phyloP scores from a whole-genome alignment of 495 filamentous ascomycete species.

The Talaromyces trachyspermus region DNA sequence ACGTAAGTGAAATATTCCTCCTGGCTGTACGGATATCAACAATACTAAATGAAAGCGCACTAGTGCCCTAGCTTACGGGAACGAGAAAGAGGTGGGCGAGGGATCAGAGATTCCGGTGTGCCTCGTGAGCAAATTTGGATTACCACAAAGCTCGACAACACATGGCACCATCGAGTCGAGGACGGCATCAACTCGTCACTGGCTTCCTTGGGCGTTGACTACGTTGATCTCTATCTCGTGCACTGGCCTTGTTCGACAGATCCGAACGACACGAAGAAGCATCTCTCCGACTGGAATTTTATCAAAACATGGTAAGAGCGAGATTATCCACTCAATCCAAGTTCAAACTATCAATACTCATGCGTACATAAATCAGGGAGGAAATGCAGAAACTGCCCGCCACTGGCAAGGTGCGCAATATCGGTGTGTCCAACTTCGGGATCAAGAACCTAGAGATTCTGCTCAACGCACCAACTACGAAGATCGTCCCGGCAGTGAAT shows the following conservation, averaged over 20 bases:
- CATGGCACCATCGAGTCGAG: conserved; percentile 64
- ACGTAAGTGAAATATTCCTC: conserved; percentile 31
- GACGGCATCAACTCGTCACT: conserved; percentile 65
- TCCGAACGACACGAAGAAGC: conserved; percentile 48
- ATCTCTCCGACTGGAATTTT: conserved; percentile 67
- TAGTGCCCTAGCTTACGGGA: conserved; percentile 74
- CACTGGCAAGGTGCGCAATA: conserved; percentile 73
- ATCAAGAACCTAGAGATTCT: conserved; percentile 54
- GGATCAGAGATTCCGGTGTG: conserved; percentile 76
- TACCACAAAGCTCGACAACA: conserved; percentile 83
- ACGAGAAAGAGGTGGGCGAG: conserved; percentile 74
- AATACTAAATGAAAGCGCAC: conserved; percentile 15
- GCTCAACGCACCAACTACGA: conserved; percentile 42
- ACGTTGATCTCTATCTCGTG: conserved; percentile 80
- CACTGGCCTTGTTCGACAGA: conserved; percentile 73
- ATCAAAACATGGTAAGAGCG: conserved; percentile 67
- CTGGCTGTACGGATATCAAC: conserved; percentile 18
- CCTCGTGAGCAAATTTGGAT: conserved; percentile 77
- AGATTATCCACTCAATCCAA: no score
- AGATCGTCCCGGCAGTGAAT: conserved; percentile 77
- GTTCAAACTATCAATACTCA: no score
- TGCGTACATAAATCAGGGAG: conserved; percentile 29
- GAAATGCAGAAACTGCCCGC: conserved; percentile 75
- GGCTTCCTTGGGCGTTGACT: conserved; percentile 61
- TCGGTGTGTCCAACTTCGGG: conserved; percentile 58